These are phyloP conservation scores for Aspergillus sp. DNA, from an alignment of 2,329 filamentous ascomycete species.

Conservation along the genomic window DNA sequence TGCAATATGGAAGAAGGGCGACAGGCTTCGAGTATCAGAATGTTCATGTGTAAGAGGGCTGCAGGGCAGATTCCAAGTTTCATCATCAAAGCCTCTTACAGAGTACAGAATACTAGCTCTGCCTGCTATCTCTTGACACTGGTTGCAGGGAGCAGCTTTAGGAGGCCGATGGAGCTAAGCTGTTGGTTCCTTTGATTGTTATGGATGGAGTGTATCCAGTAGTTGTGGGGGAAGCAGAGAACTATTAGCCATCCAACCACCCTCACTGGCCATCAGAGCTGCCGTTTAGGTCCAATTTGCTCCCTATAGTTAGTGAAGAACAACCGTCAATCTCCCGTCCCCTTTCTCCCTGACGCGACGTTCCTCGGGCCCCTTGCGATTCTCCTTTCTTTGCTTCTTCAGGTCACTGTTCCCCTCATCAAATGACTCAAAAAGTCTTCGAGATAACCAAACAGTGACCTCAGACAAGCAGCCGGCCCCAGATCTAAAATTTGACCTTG, in stretches of 20 bases:
- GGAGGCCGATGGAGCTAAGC: slow-evolving; percentile 1
- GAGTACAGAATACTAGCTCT: background rate
- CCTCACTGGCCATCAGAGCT: slow-evolving; percentile 9
- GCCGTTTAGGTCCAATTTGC: background rate
- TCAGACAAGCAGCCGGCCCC: background rate
- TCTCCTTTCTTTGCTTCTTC: slow-evolving; percentile 4
- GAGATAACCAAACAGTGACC: background rate
- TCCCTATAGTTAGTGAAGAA: background rate
- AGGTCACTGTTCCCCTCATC: background rate
- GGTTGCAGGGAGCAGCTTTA: background rate
- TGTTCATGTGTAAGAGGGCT: background rate
- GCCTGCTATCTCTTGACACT: background rate
- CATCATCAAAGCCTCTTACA: background rate
- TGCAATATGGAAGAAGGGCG: background rate
- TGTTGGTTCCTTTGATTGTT: slow-evolving; percentile 10
- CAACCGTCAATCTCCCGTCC: slow-evolving; percentile 13
- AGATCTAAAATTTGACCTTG: slow-evolving; percentile 6
- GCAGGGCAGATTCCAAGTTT: background rate
- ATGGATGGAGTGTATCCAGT: slow-evolving; percentile 13
- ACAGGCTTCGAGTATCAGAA: background rate
- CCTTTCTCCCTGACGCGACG: slow-evolving; percentile 8
- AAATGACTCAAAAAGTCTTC: slow-evolving; percentile 2
- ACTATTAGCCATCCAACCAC: slow-evolving; percentile 17
- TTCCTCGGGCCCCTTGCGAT: slow-evolving; percentile 9
- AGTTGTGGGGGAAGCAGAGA: slow-evolving; percentile 11